Conservation (phyloP, 169 alveolate species). For the Amoebophrya sp. region DNA sequence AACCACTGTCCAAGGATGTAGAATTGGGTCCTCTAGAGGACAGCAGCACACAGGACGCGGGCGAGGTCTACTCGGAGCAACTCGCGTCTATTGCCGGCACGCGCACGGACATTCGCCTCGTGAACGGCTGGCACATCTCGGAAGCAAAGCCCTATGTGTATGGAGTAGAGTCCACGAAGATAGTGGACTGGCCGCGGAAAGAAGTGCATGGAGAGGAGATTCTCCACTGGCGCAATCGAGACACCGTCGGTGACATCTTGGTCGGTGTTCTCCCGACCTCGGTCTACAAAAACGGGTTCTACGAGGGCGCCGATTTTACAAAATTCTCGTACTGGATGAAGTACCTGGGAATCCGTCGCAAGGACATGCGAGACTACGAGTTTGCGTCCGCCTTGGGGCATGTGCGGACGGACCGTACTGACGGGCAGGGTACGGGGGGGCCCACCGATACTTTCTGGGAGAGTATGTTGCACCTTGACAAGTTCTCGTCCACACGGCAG, state of each 20-base stretch:
- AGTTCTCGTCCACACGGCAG: background rate
- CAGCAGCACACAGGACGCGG: no score
- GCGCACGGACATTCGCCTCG: background rate
- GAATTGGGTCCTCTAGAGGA: no score
- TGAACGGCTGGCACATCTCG: background rate
- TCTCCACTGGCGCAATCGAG: background rate
- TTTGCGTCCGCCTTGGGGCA: background rate
- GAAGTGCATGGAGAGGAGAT: background rate
- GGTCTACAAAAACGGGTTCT: background rate
- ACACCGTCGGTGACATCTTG: background rate
- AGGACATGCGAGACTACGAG: background rate
- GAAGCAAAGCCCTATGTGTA: background rate
- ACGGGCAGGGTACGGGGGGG: background rate
- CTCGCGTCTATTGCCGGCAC: background rate
- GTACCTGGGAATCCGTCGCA: background rate
- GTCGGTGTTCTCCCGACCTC: background rate
- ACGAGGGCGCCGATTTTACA: background rate
- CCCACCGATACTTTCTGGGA: background rate
- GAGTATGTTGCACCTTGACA: no score
- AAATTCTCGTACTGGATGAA: background rate
- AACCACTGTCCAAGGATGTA: no score
- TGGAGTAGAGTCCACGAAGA: background rate
- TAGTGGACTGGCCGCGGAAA: background rate
- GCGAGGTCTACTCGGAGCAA: background rate
- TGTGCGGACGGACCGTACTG: background rate